Percentiles rank a stretch among this genome's conserved stretches.
Evolutionary conservation across 1,139 yeast species (phyloP).

Genomic region (Trichomonascaceae sp.): DNA sequence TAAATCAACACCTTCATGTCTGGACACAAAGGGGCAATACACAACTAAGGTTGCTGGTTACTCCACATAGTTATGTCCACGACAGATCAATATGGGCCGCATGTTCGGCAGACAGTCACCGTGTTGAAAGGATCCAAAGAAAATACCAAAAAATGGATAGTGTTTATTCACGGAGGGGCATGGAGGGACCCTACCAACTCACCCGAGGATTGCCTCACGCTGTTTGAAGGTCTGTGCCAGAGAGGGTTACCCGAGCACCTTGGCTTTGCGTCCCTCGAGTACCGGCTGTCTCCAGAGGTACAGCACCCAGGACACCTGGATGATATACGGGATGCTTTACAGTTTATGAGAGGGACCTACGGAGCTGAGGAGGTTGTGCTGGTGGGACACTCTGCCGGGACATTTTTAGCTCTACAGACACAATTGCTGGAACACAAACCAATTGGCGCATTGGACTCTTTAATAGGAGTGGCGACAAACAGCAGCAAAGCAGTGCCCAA

Average conservation of each 20-base stretch:
- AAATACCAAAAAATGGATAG: constrained; percentile 24
- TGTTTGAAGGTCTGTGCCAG: constrained; percentile 24
- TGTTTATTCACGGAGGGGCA: constrained; percentile 80
- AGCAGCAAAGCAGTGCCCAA: constrained; percentile 3
- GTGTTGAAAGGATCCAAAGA: too few relatives aligned
- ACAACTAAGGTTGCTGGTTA: too few relatives aligned
- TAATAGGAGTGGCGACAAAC: constrained; percentile 25
- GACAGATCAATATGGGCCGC: too few relatives aligned
- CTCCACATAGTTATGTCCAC: too few relatives aligned
- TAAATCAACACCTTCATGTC: too few relatives aligned
- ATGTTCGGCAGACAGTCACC: too few relatives aligned
- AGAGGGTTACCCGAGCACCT: constrained; percentile 6
- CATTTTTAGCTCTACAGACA: constrained; percentile 55
- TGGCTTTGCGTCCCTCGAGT: constrained; percentile 39
- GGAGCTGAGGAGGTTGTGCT: constrained; percentile 27
- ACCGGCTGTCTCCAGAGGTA: constrained; percentile 51
- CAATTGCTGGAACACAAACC: too few relatives aligned
- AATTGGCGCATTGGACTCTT: too few relatives aligned
- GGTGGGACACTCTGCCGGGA: constrained; percentile 79
- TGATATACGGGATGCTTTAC: constrained; percentile 41
- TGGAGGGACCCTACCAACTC: constrained; percentile 68
- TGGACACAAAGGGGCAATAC: too few relatives aligned
- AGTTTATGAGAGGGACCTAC: constrained; percentile 16
- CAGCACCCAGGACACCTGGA: constrained; percentile 51
- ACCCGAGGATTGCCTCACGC: constrained; percentile 36